Conservation (phyloP, 768 basidiomycete genomes). For the Leccinum subgranulosum region DNA sequence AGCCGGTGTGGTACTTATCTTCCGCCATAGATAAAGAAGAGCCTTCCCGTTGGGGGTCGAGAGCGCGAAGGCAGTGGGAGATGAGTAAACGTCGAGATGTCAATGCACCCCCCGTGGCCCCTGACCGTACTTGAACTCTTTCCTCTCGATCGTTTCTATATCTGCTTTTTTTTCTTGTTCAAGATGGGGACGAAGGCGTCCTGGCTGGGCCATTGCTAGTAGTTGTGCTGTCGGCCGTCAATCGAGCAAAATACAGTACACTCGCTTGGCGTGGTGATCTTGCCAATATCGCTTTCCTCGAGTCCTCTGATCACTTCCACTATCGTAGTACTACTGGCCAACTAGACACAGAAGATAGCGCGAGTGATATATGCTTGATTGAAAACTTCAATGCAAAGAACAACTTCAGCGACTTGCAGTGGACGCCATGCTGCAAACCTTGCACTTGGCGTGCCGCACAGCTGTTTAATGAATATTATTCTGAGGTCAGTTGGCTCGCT, state of each 20-base stretch:
- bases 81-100: constrained; percentile 70
- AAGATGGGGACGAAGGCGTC: constrained; percentile 48
- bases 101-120: too few relatives aligned
- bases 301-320: constrained; percentile 39
- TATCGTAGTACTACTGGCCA: neutral
- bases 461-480: neutral
- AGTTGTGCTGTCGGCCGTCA: constrained; percentile 1
- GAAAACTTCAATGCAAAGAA: neutral
- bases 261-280: too few relatives aligned
- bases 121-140: constrained; percentile 55
- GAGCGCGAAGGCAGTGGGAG: constrained; percentile 27
- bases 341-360: neutral
- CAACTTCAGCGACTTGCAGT: neutral
- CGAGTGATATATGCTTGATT: neutral
- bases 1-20: constrained; percentile 48
- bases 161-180: constrained; percentile 42
- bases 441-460: neutral
- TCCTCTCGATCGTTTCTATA: constrained; percentile 48
- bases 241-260: neutral
- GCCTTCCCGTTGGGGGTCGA: constrained; percentile 24
- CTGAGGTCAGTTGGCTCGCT: neutral
- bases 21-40: constrained; percentile 68
- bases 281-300: constrained; percentile 28
- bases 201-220: constrained; percentile 34
- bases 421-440: neutral